phyloP scores from a whole-genome alignment of 1,284 basidiomycete genomes.

The Pyrrhoderma noxium region DNA sequence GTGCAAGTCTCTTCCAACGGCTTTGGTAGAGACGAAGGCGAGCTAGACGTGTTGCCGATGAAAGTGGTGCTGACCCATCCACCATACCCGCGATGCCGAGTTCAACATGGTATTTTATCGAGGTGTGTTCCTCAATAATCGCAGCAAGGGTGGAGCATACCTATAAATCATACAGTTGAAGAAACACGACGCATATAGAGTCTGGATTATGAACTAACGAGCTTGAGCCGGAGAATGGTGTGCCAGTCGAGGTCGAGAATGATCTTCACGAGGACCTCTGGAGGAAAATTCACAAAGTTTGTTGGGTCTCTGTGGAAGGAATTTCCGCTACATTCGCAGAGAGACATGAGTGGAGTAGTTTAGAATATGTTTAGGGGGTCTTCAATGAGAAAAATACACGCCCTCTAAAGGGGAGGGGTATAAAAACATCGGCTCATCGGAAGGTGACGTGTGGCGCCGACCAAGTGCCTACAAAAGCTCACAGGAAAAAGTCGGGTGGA shows the following conservation, averaged over 20 bases:
- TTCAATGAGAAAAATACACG: too few relatives aligned
- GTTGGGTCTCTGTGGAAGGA: too few relatives aligned
- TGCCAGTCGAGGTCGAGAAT: slow-evolving; percentile 26
- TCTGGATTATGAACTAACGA: slow-evolving; percentile 26
- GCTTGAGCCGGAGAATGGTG: slow-evolving; percentile 34
- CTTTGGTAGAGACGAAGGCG: slow-evolving; percentile 36
- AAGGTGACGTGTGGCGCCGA: too few relatives aligned
- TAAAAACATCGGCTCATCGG: too few relatives aligned
- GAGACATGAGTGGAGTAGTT: too few relatives aligned
- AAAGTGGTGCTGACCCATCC: slow-evolving; percentile 31
- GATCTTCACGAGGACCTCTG: slow-evolving; percentile 26
- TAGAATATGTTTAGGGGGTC: too few relatives aligned
- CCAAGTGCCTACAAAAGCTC: too few relatives aligned
- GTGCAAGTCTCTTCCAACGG: slow-evolving; percentile 42
- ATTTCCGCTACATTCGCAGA: too few relatives aligned
- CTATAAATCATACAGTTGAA: slow-evolving; percentile 31
- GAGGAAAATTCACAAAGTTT: slow-evolving; percentile 23
- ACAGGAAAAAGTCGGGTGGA: too few relatives aligned
- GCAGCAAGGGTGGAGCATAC: slow-evolving; percentile 36
- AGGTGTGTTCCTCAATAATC: slow-evolving; percentile 31
- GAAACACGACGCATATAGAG: not conserved
- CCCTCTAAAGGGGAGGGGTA: too few relatives aligned
- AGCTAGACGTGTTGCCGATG: slow-evolving; percentile 32
- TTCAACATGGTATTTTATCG: slow-evolving; percentile 46
- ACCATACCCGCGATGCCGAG: slow-evolving; percentile 43